Conservation (phyloP, 768 basidiomycete genomes). For the Boletus huronensis region DNA sequence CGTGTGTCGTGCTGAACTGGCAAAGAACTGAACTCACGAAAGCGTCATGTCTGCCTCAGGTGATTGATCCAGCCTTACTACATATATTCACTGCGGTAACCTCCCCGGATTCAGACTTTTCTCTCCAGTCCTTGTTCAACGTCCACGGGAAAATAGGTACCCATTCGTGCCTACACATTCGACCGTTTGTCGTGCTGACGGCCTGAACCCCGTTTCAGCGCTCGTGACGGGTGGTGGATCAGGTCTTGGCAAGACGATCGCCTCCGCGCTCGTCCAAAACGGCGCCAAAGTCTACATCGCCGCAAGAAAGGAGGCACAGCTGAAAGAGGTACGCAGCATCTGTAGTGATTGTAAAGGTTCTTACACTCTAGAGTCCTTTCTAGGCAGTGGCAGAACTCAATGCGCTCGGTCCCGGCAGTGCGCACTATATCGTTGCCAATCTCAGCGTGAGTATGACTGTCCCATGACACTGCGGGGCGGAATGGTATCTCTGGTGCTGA, state of each 20-base stretch:
- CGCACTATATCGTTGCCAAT: constrained; percentile 73
- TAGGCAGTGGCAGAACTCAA: constrained; percentile 60
- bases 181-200: background rate
- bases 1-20: background rate
- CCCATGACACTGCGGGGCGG: background rate
- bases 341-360: constrained; percentile 33
- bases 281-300: constrained; percentile 91
- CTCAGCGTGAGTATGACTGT: constrained; percentile 61
- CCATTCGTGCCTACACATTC: constrained; percentile 7
- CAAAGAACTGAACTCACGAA: background rate
- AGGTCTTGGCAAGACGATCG: constrained; percentile 84
- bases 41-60: constrained; percentile 15
- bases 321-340: constrained; percentile 57
- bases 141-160: constrained; percentile 68
- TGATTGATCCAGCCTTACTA: background rate
- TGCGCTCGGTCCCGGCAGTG: constrained; percentile 54
- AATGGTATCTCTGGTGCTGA: background rate
- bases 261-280: constrained; percentile 76
- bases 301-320: constrained; percentile 72
- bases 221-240: constrained; percentile 82
- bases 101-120: constrained; percentile 41
- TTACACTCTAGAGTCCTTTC: background rate
- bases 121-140: constrained; percentile 53
- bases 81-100: background rate
- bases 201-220: constrained; percentile 37